phyloP scores from a whole-genome alignment of 2,329 filamentous ascomycete species.

The Xylaria arbuscula region DNA sequence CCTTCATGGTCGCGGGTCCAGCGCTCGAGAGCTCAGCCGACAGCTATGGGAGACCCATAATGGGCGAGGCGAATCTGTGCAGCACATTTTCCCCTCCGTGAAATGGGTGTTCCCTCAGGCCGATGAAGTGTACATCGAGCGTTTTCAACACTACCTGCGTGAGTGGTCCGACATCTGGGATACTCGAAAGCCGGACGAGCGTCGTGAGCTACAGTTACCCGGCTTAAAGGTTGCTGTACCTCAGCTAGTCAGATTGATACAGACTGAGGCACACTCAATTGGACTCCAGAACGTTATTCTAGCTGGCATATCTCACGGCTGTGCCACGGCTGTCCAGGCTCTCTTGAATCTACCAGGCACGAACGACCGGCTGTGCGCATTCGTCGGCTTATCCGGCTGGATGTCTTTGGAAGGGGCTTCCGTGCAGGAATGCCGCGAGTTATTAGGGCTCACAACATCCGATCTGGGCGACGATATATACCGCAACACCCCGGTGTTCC shows the following conservation, averaged over 20 bases:
- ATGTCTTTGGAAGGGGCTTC: constrained; percentile 37
- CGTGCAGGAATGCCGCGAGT: constrained; percentile 40
- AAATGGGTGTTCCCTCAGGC: constrained; percentile 63
- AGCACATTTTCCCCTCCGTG: constrained; percentile 57
- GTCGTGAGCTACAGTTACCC: constrained; percentile 55
- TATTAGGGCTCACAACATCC: constrained; percentile 44
- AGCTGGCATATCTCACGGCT: constrained; percentile 60
- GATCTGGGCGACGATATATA: constrained; percentile 47
- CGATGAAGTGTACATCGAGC: constrained; percentile 47
- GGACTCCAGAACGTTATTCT: constrained; percentile 55
- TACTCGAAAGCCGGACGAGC: constrained; percentile 51
- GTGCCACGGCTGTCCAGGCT: constrained; percentile 51
- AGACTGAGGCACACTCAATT: constrained; percentile 51
- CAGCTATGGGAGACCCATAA: constrained; percentile 50
- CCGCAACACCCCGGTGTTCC: constrained; percentile 57
- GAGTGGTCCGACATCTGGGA: constrained; percentile 66
- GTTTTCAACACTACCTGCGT: constrained; percentile 44
- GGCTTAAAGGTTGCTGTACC: constrained; percentile 55
- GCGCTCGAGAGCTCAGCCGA: constrained; percentile 48
- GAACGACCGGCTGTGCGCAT: constrained; percentile 33
- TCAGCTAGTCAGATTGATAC: constrained; percentile 50
- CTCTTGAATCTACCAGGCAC: constrained; percentile 36
- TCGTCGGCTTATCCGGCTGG: constrained; percentile 42
- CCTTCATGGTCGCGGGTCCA: constrained; percentile 58
- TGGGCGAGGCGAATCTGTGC: constrained; percentile 50